Evolutionary conservation across 2,329 filamentous ascomycete genomes (phyloP).

Genomic region (Fusarium kyushuense): DNA sequence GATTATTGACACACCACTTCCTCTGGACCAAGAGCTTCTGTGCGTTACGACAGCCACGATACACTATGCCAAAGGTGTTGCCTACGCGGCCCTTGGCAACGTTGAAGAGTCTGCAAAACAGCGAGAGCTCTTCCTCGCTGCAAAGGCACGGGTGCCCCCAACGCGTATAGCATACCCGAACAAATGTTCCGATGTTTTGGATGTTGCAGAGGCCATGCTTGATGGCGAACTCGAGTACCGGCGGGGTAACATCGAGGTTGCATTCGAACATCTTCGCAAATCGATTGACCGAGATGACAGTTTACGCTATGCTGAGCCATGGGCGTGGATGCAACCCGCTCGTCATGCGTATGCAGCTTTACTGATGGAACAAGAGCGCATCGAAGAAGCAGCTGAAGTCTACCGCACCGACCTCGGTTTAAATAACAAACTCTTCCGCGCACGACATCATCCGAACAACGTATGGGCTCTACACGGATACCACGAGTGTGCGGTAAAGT

Average conservation of each 20-base stretch:
- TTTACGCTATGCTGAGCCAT: conserved; percentile 77
- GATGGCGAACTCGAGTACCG: conserved; percentile 80
- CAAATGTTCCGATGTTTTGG: conserved; percentile 70
- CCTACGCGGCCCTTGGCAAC: conserved; percentile 68
- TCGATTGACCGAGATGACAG: conserved; percentile 69
- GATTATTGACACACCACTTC: conserved; percentile 66
- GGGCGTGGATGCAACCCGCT: conserved; percentile 81
- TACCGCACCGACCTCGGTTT: conserved; percentile 72
- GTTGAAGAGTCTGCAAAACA: conserved; percentile 65
- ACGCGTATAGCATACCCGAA: conserved; percentile 77
- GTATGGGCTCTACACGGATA: conserved; percentile 80
- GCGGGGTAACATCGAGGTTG: conserved; percentile 65
- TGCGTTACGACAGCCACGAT: conserved; percentile 74
- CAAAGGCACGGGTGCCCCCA: conserved; percentile 62
- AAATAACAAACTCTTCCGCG: conserved; percentile 68
- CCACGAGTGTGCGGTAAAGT: conserved; percentile 72
- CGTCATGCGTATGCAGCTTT: conserved; percentile 76
- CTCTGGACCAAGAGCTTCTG: conserved; percentile 69
- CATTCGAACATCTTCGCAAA: conserved; percentile 67
- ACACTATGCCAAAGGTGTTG: conserved; percentile 76
- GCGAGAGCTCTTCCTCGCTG: conserved; percentile 62
- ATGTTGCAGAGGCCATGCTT: conserved; percentile 72
- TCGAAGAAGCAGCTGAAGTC: conserved; percentile 65
- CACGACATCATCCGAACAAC: conserved; percentile 75
- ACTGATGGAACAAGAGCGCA: conserved; percentile 70